Evolutionary conservation across 2,329 filamentous ascomycete genomes (phyloP), one percentile per base, ranked within the genome.

Genomic region (Hirsutella thompsonii): DNA sequence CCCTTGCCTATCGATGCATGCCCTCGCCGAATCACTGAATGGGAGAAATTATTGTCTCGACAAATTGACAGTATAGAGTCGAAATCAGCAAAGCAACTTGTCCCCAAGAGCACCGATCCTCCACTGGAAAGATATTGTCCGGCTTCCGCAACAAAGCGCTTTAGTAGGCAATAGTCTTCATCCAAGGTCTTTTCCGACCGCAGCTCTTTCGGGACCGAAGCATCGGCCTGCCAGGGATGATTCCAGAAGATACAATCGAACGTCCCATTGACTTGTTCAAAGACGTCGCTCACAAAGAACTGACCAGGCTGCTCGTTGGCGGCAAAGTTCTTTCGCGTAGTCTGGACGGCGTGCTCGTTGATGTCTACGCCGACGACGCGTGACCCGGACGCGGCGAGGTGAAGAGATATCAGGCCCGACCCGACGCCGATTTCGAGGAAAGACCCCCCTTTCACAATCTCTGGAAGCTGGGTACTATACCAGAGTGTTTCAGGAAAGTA

Each of bases 191-290:
- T 42, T n/a, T 42, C 41, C 18, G 41, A 39, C 36, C 39, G 38
- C 16, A 42, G 29, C 36, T 42, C 41, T 14, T 38, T 16, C 13
- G 36, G 29, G 8, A 42, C 20, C 2, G n/a, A 11, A 2, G 28
- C 20, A 5, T 38, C 36, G 5, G 26, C 11, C 36, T 42, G 41
- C 41, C 41, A 42, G 14, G 41, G 41, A 21, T 42, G 41, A 14
- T 52, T 14, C 32, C 39, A 42, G 39, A 44, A 38, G 30, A 40
- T 35, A n/a, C 19, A 35, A 32, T 40, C 38, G 11, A 40, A 40
- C 4, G 33, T 36, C 0, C 30, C 38, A 10, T 9, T 9, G 9
- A 40, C 38, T 21, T 19, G 28, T 3, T 36, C 38, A 13, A 40
- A 40, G 30, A 40, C n/a, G 20, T 40, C 38, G n/a, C 38, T 40